Conservation (phyloP, 495 filamentous ascomycete species). For the Xylaria grammica region DNA sequence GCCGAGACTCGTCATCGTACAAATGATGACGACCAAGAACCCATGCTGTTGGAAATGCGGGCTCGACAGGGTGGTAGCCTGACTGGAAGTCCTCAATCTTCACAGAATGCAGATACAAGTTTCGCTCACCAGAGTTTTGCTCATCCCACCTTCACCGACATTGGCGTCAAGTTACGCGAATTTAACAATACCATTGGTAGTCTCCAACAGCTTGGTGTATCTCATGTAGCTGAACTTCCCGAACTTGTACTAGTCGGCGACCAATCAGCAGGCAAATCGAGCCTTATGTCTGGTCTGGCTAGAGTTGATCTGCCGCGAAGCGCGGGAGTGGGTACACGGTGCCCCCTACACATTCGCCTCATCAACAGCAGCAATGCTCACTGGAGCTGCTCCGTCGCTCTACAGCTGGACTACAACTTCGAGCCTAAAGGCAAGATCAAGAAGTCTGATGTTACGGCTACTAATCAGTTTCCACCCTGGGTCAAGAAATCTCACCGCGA, state of each 20-base stretch:
- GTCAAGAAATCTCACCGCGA: conserved; percentile 34
- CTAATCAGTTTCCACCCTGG: conserved; percentile 55
- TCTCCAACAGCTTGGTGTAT: conserved; percentile 52
- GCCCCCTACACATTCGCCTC: conserved; percentile 78
- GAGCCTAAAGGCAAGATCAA: conserved; percentile 37
- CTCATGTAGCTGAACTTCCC: conserved; percentile 66
- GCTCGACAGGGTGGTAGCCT: conserved; percentile 12
- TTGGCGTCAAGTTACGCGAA: conserved; percentile 50
- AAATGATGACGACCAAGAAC: conserved; percentile 32
- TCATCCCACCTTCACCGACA: conserved; percentile 46
- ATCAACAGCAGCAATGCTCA: conserved; percentile 48
- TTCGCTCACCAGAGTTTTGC: conserved; percentile 36
- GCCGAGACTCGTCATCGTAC: conserved; percentile 33
- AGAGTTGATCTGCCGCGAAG: conserved; percentile 76
- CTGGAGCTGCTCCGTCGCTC: conserved; percentile 63
- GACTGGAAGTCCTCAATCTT: conserved; percentile 25
- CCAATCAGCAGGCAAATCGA: conserved; percentile 80
- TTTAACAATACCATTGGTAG: conserved; percentile 55
- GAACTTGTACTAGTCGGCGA: conserved; percentile 82
- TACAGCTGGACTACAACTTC: conserved; percentile 64
- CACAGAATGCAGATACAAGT: conserved; percentile 35
- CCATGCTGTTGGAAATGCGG: conserved; percentile 35
- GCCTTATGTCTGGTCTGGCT: conserved; percentile 78
- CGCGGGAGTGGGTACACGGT: conserved; percentile 74
- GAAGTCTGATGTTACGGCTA: conserved; percentile 44